Percentiles rank a stretch among this genome's conserved stretches.
Conservation (phyloP, 148 eudicot genomes). For the Vaccinium macrocarpon region DNA sequence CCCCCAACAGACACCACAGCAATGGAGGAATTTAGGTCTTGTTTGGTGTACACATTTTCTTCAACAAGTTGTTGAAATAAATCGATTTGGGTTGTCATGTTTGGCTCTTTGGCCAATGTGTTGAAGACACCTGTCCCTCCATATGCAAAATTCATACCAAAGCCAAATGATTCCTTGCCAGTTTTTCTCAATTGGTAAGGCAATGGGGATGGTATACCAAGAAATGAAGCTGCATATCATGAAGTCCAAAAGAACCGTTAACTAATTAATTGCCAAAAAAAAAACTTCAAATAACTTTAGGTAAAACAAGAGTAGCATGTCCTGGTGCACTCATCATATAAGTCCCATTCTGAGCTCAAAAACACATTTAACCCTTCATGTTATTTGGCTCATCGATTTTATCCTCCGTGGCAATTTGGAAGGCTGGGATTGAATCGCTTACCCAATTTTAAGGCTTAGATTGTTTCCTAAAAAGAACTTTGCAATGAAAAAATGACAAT, state of each 20-base stretch:
- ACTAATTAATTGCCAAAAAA: too few relatives aligned
- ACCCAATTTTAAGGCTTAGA: too few relatives aligned
- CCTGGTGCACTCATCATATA: too few relatives aligned
- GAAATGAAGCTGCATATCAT: conserved; percentile 25
- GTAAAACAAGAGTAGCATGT: too few relatives aligned
- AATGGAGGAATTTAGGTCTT: conserved; percentile 37
- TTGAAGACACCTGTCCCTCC: conserved; percentile 43
- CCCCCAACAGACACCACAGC: conserved; percentile 47
- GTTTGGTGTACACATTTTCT: conserved; percentile 27
- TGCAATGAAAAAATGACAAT: too few relatives aligned
- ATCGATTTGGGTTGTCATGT: conserved; percentile 38
- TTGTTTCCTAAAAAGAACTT: too few relatives aligned
- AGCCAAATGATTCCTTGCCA: not conserved
- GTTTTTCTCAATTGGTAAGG: conserved; percentile 27
- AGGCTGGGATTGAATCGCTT: too few relatives aligned
- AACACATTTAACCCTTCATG: not conserved
- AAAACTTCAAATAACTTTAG: too few relatives aligned
- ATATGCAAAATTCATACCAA: conserved; percentile 33
- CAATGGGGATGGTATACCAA: conserved; percentile 24
- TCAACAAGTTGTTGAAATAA: conserved; percentile 30
- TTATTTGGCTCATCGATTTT: not conserved
- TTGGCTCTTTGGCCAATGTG: conserved; percentile 25
- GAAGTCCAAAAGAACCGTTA: too few relatives aligned
- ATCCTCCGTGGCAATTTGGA: too few relatives aligned
- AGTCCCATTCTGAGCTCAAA: too few relatives aligned